Percentiles rank a stretch among this genome's conserved stretches.
phyloP scores from a whole-genome alignment of 1,139 yeast species.

The Hyphopichia wangnamkhiaoensis region DNA sequence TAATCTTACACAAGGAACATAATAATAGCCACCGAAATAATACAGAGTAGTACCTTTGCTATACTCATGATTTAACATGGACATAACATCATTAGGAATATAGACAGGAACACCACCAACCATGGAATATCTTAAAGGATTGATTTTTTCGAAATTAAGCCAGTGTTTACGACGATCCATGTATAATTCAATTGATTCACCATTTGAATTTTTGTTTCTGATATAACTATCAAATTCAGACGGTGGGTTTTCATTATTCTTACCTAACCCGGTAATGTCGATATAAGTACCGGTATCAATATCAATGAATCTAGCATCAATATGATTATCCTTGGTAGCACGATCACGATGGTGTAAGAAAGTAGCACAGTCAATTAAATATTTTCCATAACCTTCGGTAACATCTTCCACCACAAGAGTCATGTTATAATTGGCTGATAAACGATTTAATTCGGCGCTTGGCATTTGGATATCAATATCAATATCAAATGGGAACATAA shows the following conservation, averaged over 20 bases:
- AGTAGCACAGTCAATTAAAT: slow-evolving; percentile 34
- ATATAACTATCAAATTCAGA: slow-evolving; percentile 26
- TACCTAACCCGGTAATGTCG: slow-evolving; percentile 38
- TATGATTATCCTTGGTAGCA: slow-evolving; percentile 33
- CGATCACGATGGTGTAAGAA: slow-evolving; percentile 32
- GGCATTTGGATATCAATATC: slow-evolving; percentile 44
- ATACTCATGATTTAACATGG: slow-evolving; percentile 34
- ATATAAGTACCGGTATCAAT: slow-evolving; percentile 39
- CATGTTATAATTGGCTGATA: slow-evolving; percentile 38
- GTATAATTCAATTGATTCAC: slow-evolving; percentile 24
- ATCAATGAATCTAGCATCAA: slow-evolving; percentile 42
- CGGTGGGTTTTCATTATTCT: slow-evolving; percentile 33
- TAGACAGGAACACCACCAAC: slow-evolving; percentile 39
- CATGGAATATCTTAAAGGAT: slow-evolving; percentile 33
- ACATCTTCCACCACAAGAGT: slow-evolving; percentile 34
- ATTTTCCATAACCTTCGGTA: slow-evolving; percentile 34
- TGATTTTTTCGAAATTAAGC: slow-evolving; percentile 31
- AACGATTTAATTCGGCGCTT: slow-evolving; percentile 29
- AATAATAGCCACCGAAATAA: slow-evolving; percentile 28
- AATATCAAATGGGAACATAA: slow-evolving; percentile 38
- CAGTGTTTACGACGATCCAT: slow-evolving; percentile 42
- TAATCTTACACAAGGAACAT: slow-evolving; percentile 31
- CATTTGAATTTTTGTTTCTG: slow-evolving; percentile 12
- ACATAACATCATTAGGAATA: slow-evolving; percentile 36
- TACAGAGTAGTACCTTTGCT: slow-evolving; percentile 26